phyloP scores from a whole-genome alignment of 1,139 yeast species.

The Lodderomyces theae region DNA sequence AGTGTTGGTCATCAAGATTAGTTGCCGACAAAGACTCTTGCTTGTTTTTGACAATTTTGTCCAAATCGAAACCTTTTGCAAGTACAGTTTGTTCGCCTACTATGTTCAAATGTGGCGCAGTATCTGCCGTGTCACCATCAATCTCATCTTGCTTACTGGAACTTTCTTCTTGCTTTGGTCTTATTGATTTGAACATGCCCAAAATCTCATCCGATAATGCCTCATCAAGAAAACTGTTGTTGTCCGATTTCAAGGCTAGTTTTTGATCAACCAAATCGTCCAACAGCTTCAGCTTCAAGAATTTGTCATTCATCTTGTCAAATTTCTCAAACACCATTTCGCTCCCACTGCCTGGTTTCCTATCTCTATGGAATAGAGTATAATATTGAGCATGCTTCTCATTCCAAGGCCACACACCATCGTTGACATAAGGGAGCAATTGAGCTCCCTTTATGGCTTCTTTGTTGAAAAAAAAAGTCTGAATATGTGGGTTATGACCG shows the following conservation, averaged over 20 bases:
- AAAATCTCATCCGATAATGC: slow-evolving; percentile 4
- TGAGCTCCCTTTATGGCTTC: slow-evolving; percentile 7
- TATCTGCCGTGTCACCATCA: background rate
- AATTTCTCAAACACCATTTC: slow-evolving; percentile 13
- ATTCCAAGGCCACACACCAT: slow-evolving; percentile 36
- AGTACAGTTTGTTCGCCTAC: too few species aligned
- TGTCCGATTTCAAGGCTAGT: background rate
- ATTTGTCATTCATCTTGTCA: slow-evolving; percentile 11
- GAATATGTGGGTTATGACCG: slow-evolving; percentile 32
- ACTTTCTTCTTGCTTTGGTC: too few species aligned
- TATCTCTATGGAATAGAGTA: slow-evolving; percentile 5
- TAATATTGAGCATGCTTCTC: slow-evolving; percentile 24
- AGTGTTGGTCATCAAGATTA: slow-evolving; percentile 4
- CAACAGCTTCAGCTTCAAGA: slow-evolving; percentile 5
- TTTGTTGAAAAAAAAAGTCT: slow-evolving; percentile 16
- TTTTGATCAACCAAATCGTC: slow-evolving; percentile 9
- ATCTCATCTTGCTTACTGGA: too few species aligned
- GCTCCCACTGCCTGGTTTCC: slow-evolving; percentile 6
- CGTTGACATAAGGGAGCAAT: slow-evolving; percentile 31
- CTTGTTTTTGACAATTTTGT: slow-evolving; percentile 7
- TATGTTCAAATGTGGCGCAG: too few species aligned
- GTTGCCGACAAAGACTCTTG: slow-evolving; percentile 6
- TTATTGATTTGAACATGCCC: background rate
- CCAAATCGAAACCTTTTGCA: slow-evolving; percentile 5
- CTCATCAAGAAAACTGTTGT: background rate